phyloP scores from a whole-genome alignment of 805 yeast genomes.

The Hanseniaspora thailandica region DNA sequence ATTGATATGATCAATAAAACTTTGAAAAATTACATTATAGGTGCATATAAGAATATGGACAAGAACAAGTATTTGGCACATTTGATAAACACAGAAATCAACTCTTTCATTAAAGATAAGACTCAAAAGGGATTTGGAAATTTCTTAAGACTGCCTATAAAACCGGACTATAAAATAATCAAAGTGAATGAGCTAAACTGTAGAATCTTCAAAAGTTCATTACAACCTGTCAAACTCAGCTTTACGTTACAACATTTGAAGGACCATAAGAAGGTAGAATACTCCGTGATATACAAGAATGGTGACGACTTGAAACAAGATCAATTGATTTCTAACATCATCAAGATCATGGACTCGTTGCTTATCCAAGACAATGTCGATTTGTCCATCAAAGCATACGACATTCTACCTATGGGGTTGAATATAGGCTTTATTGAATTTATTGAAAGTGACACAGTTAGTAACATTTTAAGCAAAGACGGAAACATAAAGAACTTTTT shows the following conservation, averaged over 20 bases:
- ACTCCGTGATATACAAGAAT: conserved; percentile 81
- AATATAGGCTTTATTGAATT: conserved; percentile 88
- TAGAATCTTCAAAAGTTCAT: conserved; percentile 78
- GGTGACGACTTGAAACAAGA: conserved; percentile 95
- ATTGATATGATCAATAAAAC: conserved; percentile 3
- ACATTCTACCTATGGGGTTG: conserved; percentile 80
- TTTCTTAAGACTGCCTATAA: conserved; percentile 32
- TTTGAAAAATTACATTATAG: conserved; percentile 1
- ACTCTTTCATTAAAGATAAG: conserved; percentile 28
- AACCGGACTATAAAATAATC: conserved; percentile 23
- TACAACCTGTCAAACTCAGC: conserved; percentile 76
- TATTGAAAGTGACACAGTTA: conserved; percentile 84
- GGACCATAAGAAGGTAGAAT: conserved; percentile 38
- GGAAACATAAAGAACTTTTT: conserved; percentile 70
- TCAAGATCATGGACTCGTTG: conserved; percentile 79
- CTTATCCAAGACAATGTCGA: conserved; percentile 83
- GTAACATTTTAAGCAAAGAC: conserved; percentile 57
- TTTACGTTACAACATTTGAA: conserved; percentile 34
- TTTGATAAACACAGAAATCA: conserved; percentile 30
- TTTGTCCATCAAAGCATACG: conserved; percentile 74
- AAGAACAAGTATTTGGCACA: conserved; percentile 58
- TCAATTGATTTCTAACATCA: conserved; percentile 90
- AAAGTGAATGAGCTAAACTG: conserved; percentile 74
- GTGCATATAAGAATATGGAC: conserved; percentile 25
- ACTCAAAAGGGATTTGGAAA: conserved; percentile 39